Conservation (phyloP, 139 green algal genomes). For the Chlamydomonas asymmetrica region DNA sequence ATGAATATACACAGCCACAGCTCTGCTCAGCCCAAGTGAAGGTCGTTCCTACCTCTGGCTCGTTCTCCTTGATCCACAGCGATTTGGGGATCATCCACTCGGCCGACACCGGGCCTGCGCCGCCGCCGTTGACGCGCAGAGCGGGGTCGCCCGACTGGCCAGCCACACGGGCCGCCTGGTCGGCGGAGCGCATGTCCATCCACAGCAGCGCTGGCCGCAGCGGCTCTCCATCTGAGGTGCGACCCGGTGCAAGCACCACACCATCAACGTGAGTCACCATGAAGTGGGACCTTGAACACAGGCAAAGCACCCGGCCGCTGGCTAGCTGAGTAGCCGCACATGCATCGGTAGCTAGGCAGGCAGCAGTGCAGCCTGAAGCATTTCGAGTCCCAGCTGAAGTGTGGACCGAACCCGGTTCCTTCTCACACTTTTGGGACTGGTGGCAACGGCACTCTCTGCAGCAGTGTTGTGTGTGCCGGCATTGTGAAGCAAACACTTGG, state of each 20-base stretch:
- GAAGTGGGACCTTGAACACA: neutral
- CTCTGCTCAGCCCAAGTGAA: neutral
- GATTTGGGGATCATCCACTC: conserved; percentile 87
- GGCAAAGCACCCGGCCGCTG: neutral
- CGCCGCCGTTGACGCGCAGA: conserved; percentile 73
- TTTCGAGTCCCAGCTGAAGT: too few relatives aligned
- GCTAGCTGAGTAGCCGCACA: neutral
- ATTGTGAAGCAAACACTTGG: too few relatives aligned
- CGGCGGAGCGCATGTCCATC: conserved; percentile 77
- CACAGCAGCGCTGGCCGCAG: conserved; percentile 76
- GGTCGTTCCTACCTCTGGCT: conserved; percentile 56
- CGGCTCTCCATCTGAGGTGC: conserved; percentile 29
- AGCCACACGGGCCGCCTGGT: conserved; percentile 63
- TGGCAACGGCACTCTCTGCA: too few relatives aligned
- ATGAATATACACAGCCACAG: too few relatives aligned
- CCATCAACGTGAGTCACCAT: neutral
- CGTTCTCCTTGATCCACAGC: conserved; percentile 70
- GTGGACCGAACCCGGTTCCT: too few relatives aligned
- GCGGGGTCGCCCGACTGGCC: conserved; percentile 53
- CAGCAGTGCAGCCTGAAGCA: too few relatives aligned
- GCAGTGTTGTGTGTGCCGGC: too few relatives aligned
- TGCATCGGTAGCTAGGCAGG: neutral
- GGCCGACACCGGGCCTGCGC: conserved; percentile 66
- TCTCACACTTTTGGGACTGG: too few relatives aligned
- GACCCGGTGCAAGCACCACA: neutral